Conservation (phyloP, 2,329 filamentous ascomycete species). For the Phialophora macrospora region DNA sequence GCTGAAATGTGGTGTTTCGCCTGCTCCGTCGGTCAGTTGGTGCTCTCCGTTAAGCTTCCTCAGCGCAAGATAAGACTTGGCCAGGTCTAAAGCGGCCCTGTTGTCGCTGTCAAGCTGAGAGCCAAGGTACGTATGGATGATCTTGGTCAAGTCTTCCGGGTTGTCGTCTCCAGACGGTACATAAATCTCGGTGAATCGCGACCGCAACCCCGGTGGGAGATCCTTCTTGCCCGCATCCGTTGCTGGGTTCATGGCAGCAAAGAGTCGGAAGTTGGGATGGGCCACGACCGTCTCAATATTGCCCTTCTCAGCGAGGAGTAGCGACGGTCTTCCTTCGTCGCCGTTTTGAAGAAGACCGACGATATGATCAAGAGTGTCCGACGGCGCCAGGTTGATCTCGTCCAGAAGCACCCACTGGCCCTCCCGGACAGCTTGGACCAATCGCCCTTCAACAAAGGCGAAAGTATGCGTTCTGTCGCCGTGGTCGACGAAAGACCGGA, state of each 20-base stretch:
- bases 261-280: slow-evolving; percentile 91
- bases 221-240: slow-evolving; percentile 97
- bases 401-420: slow-evolving; percentile 97
- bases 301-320: slow-evolving; percentile 89
- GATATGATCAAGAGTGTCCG: slow-evolving; percentile 92
- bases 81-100: slow-evolving; percentile 77
- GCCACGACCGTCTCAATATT: slow-evolving; percentile 88
- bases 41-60: slow-evolving; percentile 81
- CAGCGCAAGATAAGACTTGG: slow-evolving; percentile 83
- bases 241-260: slow-evolving; percentile 98
- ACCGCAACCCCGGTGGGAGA: slow-evolving; percentile 82
- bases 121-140: slow-evolving; percentile 87
- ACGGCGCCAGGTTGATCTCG: slow-evolving; percentile 94
- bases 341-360: slow-evolving; percentile 82
- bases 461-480: slow-evolving; percentile 84
- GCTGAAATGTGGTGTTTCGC: slow-evolving; percentile 96
- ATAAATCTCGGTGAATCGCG: slow-evolving; percentile 93
- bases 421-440: slow-evolving; percentile 93
- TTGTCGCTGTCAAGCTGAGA: slow-evolving; percentile 72
- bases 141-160: slow-evolving; percentile 80
- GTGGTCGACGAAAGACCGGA: slow-evolving; percentile 76
- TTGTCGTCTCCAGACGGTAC: slow-evolving; percentile 89
- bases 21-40: slow-evolving; percentile 87
- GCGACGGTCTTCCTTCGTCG: slow-evolving; percentile 72
- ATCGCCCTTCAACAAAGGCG: slow-evolving; percentile 92